Base-by-base conservation (phyloP, 306 rosid species). In the Lotus japonicus region DNA sequence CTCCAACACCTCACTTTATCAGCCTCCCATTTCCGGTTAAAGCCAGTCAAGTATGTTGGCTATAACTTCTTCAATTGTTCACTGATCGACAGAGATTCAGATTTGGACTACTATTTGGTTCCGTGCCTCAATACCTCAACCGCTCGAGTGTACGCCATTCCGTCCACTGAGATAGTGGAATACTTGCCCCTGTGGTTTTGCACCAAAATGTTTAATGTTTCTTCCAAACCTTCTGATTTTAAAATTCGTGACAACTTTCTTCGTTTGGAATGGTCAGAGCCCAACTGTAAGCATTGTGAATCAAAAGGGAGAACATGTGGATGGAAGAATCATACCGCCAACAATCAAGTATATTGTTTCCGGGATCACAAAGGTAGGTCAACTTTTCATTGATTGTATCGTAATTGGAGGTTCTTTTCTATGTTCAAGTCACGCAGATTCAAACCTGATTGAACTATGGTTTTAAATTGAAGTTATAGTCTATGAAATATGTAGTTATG, bases 241-340 rank as follows among this genome's bases (percentile, higher is more conserved):
- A 2, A 5, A 13, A 1, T 5, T 31, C 36, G 5, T 3, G 1
- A 9, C 0, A n/a, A 19, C 1, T 0, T 7, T 9, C 43, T 83
- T 13, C n/a, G 0, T 9, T 64, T 83, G 48, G 42, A 0, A 5
- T 79, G 81, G 84, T 43, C 55, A 2, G 33, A 7, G 9, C 84
- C 89, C 18, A 38, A 17, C 2, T 82, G 86, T 8, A 15, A 15
- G 28, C 11, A 15, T 6, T 77, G 89, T 9, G 83, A 82, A 67
- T 71, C 66, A 45, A 36, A 45, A 31, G 75, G 83, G 15, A 61
- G 11, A 3, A 45, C 0, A 9, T 82, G 84, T 63, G 28, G 58
- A 11, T 51, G 76, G 70, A 76, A 77, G 64, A 68, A 59, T 5
- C 13, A 7, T 5, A 11, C 13, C 43, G 4, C 58, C 54, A 38